Evolutionary conservation across 495 filamentous ascomycete species (phyloP).

Genomic region (Cercophora sp.): DNA sequence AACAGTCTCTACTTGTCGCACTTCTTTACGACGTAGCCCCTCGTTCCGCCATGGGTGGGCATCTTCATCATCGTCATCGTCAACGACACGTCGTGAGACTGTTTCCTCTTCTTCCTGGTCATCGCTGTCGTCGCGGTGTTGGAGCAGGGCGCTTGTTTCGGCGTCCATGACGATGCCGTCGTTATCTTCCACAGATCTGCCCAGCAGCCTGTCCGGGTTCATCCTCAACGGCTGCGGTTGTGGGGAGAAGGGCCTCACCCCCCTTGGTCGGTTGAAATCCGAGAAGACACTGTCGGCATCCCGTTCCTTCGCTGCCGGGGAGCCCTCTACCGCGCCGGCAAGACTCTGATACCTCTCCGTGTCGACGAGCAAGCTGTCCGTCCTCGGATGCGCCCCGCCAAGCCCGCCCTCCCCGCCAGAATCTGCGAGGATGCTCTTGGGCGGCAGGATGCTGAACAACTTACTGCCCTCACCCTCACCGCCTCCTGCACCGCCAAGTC

Average conservation of each 20-base stretch:
- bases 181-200: conserved; percentile 10
- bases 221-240: conserved; percentile 39
- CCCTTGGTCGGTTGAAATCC: conserved; percentile 44
- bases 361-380: conserved; percentile 46
- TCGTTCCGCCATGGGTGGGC: conserved; percentile 32
- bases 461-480: conserved; percentile 36
- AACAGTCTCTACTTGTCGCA: not conserved
- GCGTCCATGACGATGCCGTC: not conserved
- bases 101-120: conserved; percentile 17
- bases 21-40: conserved; percentile 15
- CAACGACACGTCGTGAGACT: conserved; percentile 14
- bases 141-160: not conserved
- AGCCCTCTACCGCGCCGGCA: conserved; percentile 32
- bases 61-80: conserved; percentile 21
- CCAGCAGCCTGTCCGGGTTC: conserved; percentile 39
- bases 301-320: conserved; percentile 17
- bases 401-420: conserved; percentile 10
- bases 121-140: not conserved
- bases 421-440: conserved; percentile 52
- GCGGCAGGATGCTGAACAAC: conserved; percentile 56
- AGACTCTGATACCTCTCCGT: conserved; percentile 48
- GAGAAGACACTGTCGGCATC: conserved; percentile 51
- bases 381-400: conserved; percentile 30
- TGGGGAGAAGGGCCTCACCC: conserved; percentile 51
- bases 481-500: conserved; percentile 11